Conservation (phyloP, 495 filamentous ascomycete species). For the Chaetomium cochliodes region DNA sequence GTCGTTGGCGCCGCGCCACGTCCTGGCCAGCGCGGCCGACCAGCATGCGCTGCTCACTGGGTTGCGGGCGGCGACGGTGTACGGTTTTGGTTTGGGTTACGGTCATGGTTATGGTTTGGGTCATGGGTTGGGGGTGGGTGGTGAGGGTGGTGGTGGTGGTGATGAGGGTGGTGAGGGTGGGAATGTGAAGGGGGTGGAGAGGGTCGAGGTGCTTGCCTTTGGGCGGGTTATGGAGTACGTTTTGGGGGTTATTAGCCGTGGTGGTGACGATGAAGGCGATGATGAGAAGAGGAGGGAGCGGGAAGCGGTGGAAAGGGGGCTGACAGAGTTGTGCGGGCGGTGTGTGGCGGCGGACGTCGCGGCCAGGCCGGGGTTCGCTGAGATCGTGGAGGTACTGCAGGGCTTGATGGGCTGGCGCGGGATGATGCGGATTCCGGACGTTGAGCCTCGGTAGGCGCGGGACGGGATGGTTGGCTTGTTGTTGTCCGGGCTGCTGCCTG, state of each 20-base stretch:
- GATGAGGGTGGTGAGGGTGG: too few species aligned
- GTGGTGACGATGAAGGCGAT: background rate
- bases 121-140: too few species aligned
- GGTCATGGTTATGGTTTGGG: too few species aligned
- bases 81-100: conserved; percentile 5
- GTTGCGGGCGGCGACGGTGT: conserved; percentile 49
- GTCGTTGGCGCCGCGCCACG: conserved; percentile 46
- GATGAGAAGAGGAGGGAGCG: conserved; percentile 12
- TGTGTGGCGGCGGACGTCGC: conserved; percentile 22
- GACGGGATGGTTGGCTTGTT: background rate
- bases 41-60: conserved; percentile 46
- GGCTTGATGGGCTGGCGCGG: conserved; percentile 35
- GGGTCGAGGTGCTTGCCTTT: conserved; percentile 48
- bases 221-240: conserved; percentile 46
- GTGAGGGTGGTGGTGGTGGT: too few species aligned
- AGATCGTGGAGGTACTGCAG: conserved; percentile 32
- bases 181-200: conserved; percentile 38
- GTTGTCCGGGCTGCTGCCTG: too few species aligned
- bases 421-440: conserved; percentile 34
- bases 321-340: conserved; percentile 22
- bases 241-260: conserved; percentile 18
- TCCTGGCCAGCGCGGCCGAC: conserved; percentile 39
- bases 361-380: conserved; percentile 30
- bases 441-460: background rate
- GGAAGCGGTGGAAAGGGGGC: conserved; percentile 18